Evolutionary conservation across 805 yeast genomes (phyloP).

Genomic region (Yamadazyma insecticola): DNA sequence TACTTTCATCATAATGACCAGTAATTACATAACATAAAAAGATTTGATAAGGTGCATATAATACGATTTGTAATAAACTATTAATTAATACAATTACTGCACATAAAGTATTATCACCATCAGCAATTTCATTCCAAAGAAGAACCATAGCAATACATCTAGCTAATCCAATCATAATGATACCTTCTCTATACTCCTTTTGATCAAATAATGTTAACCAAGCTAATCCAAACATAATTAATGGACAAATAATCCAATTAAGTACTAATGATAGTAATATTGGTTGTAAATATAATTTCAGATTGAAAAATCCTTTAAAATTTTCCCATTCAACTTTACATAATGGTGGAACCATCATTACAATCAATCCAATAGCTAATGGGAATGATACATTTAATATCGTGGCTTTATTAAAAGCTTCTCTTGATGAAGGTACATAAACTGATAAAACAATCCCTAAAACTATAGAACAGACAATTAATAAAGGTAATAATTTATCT

Average conservation of each 20-base stretch:
- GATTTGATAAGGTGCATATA: constrained; percentile 50
- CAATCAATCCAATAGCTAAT: constrained; percentile 45
- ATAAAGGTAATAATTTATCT: constrained; percentile 33
- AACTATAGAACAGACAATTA: constrained; percentile 32
- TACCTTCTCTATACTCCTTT: constrained; percentile 47
- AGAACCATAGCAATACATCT: constrained; percentile 63
- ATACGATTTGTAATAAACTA: constrained; percentile 45
- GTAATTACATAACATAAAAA: constrained; percentile 44
- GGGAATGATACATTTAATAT: constrained; percentile 41
- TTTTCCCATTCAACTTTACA: constrained; percentile 52
- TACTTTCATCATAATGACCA: constrained; percentile 13
- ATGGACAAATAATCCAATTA: constrained; percentile 56
- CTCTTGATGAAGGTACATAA: constrained; percentile 32
- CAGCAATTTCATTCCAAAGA: constrained; percentile 53
- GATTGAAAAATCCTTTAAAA: constrained; percentile 13
- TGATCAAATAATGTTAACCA: constrained; percentile 48
- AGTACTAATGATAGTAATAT: constrained; percentile 37
- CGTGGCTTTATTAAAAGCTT: constrained; percentile 29
- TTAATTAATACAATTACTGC: constrained; percentile 50
- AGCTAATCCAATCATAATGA: constrained; percentile 57
- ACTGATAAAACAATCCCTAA: constrained; percentile 38
- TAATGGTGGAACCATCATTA: constrained; percentile 56
- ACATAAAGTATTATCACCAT: constrained; percentile 48
- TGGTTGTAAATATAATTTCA: constrained; percentile 13
- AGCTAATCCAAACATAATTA: constrained; percentile 51